phyloP scores from a whole-genome alignment of 179 eudicot species.

The Beta corolliflora region DNA sequence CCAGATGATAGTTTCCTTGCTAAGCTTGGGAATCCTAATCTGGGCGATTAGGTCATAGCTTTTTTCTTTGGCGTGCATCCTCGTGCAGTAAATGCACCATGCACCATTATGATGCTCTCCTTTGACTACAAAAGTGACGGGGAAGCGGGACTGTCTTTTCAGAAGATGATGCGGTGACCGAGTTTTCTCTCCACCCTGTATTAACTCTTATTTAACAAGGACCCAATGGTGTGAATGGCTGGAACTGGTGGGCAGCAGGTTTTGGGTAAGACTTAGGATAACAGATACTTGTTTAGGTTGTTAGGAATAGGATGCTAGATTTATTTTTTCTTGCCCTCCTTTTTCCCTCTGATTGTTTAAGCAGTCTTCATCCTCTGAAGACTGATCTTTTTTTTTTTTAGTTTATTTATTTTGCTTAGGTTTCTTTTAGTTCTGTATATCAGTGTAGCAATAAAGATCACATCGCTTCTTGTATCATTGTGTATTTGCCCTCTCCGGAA shows the following conservation, averaged over 20 bases:
- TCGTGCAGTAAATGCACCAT: too few relatives aligned
- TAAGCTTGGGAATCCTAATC: conserved; percentile 1
- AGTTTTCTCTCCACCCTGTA: conserved; percentile 4
- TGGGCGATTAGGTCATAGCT: conserved; percentile 15
- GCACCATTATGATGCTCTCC: too few relatives aligned
- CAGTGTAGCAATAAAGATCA: conserved; percentile 21
- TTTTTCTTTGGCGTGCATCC: background rate
- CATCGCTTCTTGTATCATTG: background rate
- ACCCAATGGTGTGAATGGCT: conserved; percentile 15
- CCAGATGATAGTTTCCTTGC: conserved; percentile 46
- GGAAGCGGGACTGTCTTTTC: background rate
- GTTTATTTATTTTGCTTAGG: background rate
- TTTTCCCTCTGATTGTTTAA: background rate
- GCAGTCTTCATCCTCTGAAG: conserved; percentile 26
- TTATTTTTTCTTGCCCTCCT: background rate
- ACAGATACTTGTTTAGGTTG: conserved; percentile 18
- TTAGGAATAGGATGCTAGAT: conserved; percentile 3
- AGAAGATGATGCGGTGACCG: background rate
- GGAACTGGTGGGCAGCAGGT: conserved; percentile 28
- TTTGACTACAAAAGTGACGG: background rate
- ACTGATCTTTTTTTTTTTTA: background rate
- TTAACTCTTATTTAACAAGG: conserved; percentile 17
- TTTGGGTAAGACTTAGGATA: conserved; percentile 33
- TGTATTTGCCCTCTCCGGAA: background rate
- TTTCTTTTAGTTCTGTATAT: conserved; percentile 29